A percentile compares a stretch with the other conserved stretches of the same genome.
Evolutionary conservation across 1,284 basidiomycete species (phyloP).

Genomic region (Polyporus tsugae): DNA sequence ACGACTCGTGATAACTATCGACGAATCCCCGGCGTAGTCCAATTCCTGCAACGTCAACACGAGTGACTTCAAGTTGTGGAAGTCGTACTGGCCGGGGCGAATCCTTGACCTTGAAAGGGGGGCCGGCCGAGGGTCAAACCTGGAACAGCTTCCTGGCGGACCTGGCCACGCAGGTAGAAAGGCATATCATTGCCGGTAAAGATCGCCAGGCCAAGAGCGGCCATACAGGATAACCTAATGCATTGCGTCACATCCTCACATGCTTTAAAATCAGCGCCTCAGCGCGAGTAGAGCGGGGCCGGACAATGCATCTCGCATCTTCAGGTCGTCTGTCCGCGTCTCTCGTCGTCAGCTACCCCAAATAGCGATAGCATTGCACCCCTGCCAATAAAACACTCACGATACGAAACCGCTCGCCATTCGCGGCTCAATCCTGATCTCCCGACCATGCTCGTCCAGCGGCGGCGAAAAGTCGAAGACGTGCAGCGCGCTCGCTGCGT

Average conservation of each 20-base stretch:
- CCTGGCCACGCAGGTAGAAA: too few relatives aligned
- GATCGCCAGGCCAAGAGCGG: too few relatives aligned
- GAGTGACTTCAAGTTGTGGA: neutral
- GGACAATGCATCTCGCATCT: slow-evolving; percentile 23
- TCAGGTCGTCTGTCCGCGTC: slow-evolving; percentile 17
- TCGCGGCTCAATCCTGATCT: slow-evolving; percentile 2
- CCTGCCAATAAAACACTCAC: slow-evolving; percentile 7
- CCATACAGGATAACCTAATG: neutral
- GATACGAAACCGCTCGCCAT: slow-evolving; percentile 12
- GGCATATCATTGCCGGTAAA: too few relatives aligned
- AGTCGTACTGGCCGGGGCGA: too few relatives aligned
- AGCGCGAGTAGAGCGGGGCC: slow-evolving; percentile 15
- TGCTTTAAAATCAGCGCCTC: slow-evolving; percentile 5
- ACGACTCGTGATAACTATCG: neutral
- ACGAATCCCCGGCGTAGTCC: neutral
- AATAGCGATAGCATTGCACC: neutral
- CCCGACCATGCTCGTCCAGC: slow-evolving; percentile 5
- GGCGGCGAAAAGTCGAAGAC: slow-evolving; percentile 18
- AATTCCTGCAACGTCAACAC: neutral
- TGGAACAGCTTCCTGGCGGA: neutral
- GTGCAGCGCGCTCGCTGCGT: slow-evolving; percentile 18
- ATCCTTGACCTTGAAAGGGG: too few relatives aligned
- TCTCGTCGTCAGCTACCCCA: neutral
- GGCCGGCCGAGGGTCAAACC: too few relatives aligned
- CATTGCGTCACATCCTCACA: neutral